These are phyloP conservation scores for Scheffersomyces lignosus DNA, from an alignment of 805 yeast genomes.

Conservation along the genomic window DNA sequence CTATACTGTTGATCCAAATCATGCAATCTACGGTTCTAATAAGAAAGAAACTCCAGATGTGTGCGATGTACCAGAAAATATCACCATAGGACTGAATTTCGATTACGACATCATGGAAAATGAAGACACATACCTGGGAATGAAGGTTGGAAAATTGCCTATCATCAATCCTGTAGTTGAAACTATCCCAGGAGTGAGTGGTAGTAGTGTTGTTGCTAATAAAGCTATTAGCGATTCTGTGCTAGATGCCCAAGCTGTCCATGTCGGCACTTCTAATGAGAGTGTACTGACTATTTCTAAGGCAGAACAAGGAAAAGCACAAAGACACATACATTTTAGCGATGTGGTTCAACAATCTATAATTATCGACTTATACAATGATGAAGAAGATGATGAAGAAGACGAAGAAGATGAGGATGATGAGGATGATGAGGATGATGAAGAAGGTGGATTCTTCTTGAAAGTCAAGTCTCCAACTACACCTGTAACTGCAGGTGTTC, in stretches of 20 bases:
- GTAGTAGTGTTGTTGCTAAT: too few species aligned
- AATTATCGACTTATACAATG: slow-evolving; percentile 51
- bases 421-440: slow-evolving; percentile 50
- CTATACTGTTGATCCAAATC: slow-evolving; percentile 53
- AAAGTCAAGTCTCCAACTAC: slow-evolving; percentile 48
- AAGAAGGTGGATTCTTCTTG: slow-evolving; percentile 69
- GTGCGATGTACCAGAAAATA: slow-evolving; percentile 48
- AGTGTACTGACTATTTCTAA: not conserved
- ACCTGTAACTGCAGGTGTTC: slow-evolving; percentile 21
- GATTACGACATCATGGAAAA: slow-evolving; percentile 37
- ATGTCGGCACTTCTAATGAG: not conserved
- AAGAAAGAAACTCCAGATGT: slow-evolving; percentile 36
- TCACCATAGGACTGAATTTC: slow-evolving; percentile 39
- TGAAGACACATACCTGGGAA: too few species aligned
- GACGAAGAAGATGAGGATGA: slow-evolving; percentile 25
- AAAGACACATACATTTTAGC: slow-evolving; percentile 89
- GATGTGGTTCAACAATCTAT: slow-evolving; percentile 94
- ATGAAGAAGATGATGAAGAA: slow-evolving; percentile 17
- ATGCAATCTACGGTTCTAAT: slow-evolving; percentile 33
- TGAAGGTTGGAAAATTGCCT: slow-evolving; percentile 18
- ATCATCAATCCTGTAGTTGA: slow-evolving; percentile 17
- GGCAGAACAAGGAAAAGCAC: too few species aligned
- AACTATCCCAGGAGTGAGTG: not conserved
- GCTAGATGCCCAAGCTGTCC: not conserved
- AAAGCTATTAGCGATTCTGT: not conserved